A percentile compares a stretch with the other conserved stretches of the same genome.
phyloP scores from a whole-genome alignment of 139 green algal genomes.

The Tetradesmus obliquus region DNA sequence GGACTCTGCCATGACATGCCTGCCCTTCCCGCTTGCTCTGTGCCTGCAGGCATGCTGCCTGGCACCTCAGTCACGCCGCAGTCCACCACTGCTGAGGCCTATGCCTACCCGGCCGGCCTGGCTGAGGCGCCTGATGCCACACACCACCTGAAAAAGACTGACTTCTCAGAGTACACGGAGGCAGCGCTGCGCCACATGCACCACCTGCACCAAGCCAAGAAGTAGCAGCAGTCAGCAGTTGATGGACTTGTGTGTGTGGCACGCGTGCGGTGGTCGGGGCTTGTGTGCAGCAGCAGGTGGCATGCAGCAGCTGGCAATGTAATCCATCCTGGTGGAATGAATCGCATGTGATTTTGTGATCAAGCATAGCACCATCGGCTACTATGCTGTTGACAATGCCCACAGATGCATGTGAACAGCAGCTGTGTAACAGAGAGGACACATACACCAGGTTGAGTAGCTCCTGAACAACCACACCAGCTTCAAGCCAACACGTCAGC shows the following conservation, averaged over 20 bases:
- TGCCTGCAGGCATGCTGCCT: conserved; percentile 43
- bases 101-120: neutral
- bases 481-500: too few species aligned
- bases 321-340: too few species aligned
- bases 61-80: conserved; percentile 23
- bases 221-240: neutral
- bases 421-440: neutral
- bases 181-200: conserved; percentile 13
- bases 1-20: too few species aligned
- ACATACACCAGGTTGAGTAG: too few species aligned
- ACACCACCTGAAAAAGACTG: conserved; percentile 43
- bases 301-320: too few species aligned
- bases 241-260: neutral
- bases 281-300: too few species aligned
- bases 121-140: conserved; percentile 8
- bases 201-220: conserved; percentile 37
- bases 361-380: neutral
- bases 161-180: conserved; percentile 48
- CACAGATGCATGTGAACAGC: neutral
- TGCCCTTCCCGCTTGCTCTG: neutral
- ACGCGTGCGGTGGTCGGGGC: neutral
- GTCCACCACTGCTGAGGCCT: conserved; percentile 4
- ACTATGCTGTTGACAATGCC: too few species aligned
- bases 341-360: neutral
- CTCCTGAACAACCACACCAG: too few species aligned